Percentiles rank a stretch among this genome's conserved stretches.
Conservation (phyloP, 208 protist genomes). For the Acanthamoeba royreba region DNA sequence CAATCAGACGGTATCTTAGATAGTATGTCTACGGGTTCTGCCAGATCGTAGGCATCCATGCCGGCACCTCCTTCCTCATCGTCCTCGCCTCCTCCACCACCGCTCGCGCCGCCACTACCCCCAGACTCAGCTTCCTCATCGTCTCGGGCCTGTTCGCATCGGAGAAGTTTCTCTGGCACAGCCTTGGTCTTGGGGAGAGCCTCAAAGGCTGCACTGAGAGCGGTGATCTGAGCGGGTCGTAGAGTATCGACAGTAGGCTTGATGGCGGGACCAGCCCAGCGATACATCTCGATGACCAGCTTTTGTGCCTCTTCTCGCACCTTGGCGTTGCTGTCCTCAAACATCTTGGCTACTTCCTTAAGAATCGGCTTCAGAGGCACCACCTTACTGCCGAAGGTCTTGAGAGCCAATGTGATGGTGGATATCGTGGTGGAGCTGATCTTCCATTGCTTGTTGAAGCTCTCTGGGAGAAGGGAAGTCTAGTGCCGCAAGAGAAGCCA, state of each 20-base stretch:
- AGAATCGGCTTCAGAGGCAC: constrained; percentile 38
- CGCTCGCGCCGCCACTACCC: background rate
- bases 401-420: background rate
- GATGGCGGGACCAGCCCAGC: constrained; percentile 29
- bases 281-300: constrained; percentile 48
- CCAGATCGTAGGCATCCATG: constrained; percentile 50
- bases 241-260: constrained; percentile 32
- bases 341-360: constrained; percentile 23
- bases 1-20: constrained; percentile 4
- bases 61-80: background rate
- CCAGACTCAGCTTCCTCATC: background rate
- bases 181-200: constrained; percentile 27
- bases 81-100: constrained; percentile 18
- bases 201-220: constrained; percentile 19
- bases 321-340: constrained; percentile 39
- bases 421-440: background rate
- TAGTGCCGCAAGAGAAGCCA: background rate
- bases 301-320: constrained; percentile 37
- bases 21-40: constrained; percentile 52
- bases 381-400: constrained; percentile 26
- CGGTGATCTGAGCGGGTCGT: constrained; percentile 24
- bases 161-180: background rate
- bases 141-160: constrained; percentile 23
- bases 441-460: constrained; percentile 3
- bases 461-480: background rate